Evolutionary conservation across 2,329 filamentous ascomycete genomes (phyloP).

Genomic region (Alternaria angustiovoidea): DNA sequence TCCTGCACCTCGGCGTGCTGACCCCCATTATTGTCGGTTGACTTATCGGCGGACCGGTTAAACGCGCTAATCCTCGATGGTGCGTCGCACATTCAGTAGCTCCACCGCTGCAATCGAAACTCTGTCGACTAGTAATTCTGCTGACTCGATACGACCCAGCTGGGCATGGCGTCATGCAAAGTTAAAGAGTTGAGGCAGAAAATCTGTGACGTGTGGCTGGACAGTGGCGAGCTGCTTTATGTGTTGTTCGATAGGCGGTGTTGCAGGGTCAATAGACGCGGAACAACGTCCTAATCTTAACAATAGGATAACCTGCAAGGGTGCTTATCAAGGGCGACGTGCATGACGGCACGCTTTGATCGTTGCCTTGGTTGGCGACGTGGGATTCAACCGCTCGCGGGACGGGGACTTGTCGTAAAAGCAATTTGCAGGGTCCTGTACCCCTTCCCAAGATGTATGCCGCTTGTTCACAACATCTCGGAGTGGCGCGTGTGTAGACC

Average conservation of each 20-base stretch:
- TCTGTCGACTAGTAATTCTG: slow-evolving; percentile 7
- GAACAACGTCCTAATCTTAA: slow-evolving; percentile 12
- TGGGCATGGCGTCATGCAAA: slow-evolving; percentile 12
- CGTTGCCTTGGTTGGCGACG: neutral
- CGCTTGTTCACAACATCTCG: neutral
- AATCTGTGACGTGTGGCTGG: slow-evolving; percentile 17
- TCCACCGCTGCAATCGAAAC: slow-evolving; percentile 4
- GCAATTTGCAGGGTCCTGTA: slow-evolving; percentile 1
- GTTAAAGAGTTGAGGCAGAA: slow-evolving; percentile 5
- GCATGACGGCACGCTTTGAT: neutral
- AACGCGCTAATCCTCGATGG: slow-evolving; percentile 12
- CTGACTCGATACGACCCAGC: slow-evolving; percentile 8
- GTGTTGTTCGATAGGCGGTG: slow-evolving; percentile 7
- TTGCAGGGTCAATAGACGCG: slow-evolving; percentile 5
- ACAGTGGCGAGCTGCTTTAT: slow-evolving; percentile 15
- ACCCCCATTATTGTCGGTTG: slow-evolving; percentile 9
- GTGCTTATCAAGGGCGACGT: slow-evolving; percentile 9
- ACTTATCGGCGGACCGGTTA: slow-evolving; percentile 14
- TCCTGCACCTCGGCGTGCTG: slow-evolving; percentile 11
- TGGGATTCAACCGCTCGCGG: neutral
- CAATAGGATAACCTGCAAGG: slow-evolving; percentile 8
- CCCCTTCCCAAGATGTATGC: neutral
- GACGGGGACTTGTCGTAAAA: neutral
- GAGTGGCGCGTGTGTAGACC: slow-evolving; percentile 1
- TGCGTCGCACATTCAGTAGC: slow-evolving; percentile 8